Evolutionary conservation across 225 moss, liverwort and hornwort genomes (phyloP), one percentile per base, ranked within the genome.

Genomic region (Ulota crispa): DNA sequence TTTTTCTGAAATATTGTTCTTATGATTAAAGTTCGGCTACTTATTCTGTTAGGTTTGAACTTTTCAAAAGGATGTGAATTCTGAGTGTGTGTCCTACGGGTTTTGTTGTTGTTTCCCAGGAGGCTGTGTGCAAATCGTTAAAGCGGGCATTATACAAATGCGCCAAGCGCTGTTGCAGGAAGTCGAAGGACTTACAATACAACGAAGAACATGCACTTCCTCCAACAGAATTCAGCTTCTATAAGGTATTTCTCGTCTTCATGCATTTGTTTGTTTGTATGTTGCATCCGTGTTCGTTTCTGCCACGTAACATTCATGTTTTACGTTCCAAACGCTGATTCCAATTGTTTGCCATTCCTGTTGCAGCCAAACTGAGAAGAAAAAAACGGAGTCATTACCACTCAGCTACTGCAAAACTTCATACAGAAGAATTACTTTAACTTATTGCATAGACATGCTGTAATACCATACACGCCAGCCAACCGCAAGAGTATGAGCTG

Each of bases 111-210:
- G 43, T 14, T 63, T 55, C 43, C 37, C 86, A 89, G 89, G 89
- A 89, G 79, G 76, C 84, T n/a, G 84, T 89, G 84, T 89, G 84
- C 79, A 89, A 89, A 75, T 89, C 89, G 13, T 74, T 89, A 57
- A 89, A 89, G 82, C 84, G 83, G 32, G 86, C 89, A 31, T 41
- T 89, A 27, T 84, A 89, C 34, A 89, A 84, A 75, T 89, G 89
- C 68, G 89, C 89, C 56, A 84, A 81, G 84, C 86, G 86, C 26
- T 89, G 86, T 84, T 83, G 86, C 67, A 84, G 86, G 9, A 86
- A 89, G 75, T 86, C 72, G 6, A 72, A n/a, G 34, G 32, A 72
- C 72, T 72, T 72, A 72, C 72, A 72, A 31, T 72, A 55, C 72
- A 54, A 72, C 34, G 72, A 72, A 55, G 72, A 72, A 55, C 73